These are phyloP conservation scores for Termitomyces sp. DNA, from an alignment of 768 basidiomycete genomes.

Conservation along the genomic window DNA sequence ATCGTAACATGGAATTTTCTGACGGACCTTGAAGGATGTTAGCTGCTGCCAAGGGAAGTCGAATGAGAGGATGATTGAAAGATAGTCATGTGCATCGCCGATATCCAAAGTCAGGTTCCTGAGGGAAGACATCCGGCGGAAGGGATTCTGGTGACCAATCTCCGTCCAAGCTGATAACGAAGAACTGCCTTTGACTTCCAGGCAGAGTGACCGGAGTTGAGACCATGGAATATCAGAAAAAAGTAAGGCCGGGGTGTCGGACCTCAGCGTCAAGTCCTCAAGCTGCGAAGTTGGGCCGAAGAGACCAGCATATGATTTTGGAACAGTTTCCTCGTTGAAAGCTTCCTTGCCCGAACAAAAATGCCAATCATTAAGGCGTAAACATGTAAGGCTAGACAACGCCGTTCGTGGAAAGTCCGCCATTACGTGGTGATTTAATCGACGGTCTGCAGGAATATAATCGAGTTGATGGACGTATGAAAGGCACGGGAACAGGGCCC, in stretches of 20 bases:
- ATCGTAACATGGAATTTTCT: background rate
- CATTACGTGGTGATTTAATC: too few species aligned
- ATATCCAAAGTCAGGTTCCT: background rate
- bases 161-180: background rate
- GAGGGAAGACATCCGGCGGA: background rate
- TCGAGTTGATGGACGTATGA: too few species aligned
- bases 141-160: background rate
- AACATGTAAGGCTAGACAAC: background rate
- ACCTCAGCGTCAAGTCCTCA: background rate
- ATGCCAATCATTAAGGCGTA: background rate
- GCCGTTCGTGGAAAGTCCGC: too few species aligned
- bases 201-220: background rate
- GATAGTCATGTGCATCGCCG: background rate
- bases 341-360: too few species aligned
- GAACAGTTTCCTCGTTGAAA: background rate
- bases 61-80: background rate
- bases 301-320: background rate
- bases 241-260: too few species aligned
- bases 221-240: background rate
- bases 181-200: background rate
- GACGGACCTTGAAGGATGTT: background rate
- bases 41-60: background rate
- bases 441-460: too few species aligned
- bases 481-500: too few species aligned
- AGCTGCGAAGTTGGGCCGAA: background rate